Percentiles rank a stretch among this genome's conserved stretches.
phyloP scores from a whole-genome alignment of 75 land plant genomes.

The Selaginella tamariscina region DNA sequence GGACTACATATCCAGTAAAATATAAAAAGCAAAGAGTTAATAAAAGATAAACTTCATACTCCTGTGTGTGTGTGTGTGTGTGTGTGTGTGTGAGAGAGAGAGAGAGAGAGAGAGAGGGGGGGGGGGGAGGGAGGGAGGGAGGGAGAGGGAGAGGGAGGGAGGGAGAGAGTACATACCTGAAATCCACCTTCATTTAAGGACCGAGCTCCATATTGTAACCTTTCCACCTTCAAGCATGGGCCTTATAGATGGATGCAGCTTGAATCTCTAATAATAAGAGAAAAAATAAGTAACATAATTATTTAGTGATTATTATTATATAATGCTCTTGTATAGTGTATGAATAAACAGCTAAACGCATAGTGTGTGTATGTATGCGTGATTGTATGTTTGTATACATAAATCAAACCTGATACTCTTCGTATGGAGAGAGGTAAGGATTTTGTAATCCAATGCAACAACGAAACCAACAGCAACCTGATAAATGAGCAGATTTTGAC shows the following conservation, averaged over 20 bases:
- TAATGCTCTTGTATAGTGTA: too few species aligned
- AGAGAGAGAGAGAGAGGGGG: too few species aligned
- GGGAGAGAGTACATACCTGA: conserved; percentile 38
- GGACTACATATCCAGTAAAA: conserved; percentile 61
- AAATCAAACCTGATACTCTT: conserved; percentile 76
- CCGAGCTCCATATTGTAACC: conserved; percentile 94
- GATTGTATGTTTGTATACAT: too few species aligned
- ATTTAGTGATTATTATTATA: too few species aligned
- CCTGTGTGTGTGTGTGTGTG: background rate
- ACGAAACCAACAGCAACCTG: conserved; percentile 91
- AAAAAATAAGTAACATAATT: background rate
- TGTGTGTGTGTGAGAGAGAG: background rate
- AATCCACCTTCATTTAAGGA: conserved; percentile 94
- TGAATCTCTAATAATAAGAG: conserved; percentile 48
- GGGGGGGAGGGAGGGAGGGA: too few species aligned
- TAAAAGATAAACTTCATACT: background rate
- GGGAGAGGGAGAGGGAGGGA: too few species aligned
- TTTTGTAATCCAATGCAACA: conserved; percentile 87
- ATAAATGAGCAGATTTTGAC: too few species aligned
- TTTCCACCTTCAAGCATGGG: conserved; percentile 77
- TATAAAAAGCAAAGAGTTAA: conserved; percentile 1
- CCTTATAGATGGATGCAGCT: conserved; percentile 78
- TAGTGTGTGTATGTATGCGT: too few species aligned
- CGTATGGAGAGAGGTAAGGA: conserved; percentile 80
- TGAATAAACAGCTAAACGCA: too few species aligned